phyloP scores from a whole-genome alignment of 1,139 yeast species.

The Saccharomyces uvarum region DNA sequence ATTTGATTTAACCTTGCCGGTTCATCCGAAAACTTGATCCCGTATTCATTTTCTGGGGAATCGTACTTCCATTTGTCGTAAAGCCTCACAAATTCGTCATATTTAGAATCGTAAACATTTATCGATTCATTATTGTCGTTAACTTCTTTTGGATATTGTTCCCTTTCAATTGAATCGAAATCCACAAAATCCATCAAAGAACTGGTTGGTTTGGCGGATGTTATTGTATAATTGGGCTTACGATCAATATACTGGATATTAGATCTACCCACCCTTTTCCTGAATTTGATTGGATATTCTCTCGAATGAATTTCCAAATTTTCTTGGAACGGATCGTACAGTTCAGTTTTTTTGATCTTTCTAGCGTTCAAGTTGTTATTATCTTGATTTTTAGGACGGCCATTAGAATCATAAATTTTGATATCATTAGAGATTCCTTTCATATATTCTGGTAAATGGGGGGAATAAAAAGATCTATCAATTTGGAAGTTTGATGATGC shows the following conservation, averaged over 20 bases:
- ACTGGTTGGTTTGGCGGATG: slow-evolving; percentile 17
- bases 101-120: slow-evolving; percentile 50
- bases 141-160: slow-evolving; percentile 16
- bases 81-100: slow-evolving; percentile 47
- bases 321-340: slow-evolving; percentile 30
- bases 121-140: slow-evolving; percentile 21
- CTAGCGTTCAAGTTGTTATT: slow-evolving; percentile 6
- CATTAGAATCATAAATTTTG: slow-evolving; percentile 23
- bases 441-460: slow-evolving; percentile 22
- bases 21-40: slow-evolving; percentile 50
- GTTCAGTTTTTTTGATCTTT: slow-evolving; percentile 22
- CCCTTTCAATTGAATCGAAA: slow-evolving; percentile 25
- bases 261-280: slow-evolving; percentile 71
- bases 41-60: slow-evolving; percentile 49
- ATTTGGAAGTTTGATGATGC: slow-evolving; percentile 68
- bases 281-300: slow-evolving; percentile 55
- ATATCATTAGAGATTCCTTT: slow-evolving; percentile 23
- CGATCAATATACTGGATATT: slow-evolving; percentile 64
- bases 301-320: slow-evolving; percentile 30
- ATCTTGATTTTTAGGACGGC: slow-evolving; percentile 15
- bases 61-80: slow-evolving; percentile 75
- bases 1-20: slow-evolving; percentile 72
- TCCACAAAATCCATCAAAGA: slow-evolving; percentile 25
- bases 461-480: slow-evolving; percentile 48
- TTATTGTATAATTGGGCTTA: slow-evolving; percentile 32